Evolutionary conservation across 169 alveolate genomes (phyloP).

Genomic region (Eimeria zaria): DNA sequence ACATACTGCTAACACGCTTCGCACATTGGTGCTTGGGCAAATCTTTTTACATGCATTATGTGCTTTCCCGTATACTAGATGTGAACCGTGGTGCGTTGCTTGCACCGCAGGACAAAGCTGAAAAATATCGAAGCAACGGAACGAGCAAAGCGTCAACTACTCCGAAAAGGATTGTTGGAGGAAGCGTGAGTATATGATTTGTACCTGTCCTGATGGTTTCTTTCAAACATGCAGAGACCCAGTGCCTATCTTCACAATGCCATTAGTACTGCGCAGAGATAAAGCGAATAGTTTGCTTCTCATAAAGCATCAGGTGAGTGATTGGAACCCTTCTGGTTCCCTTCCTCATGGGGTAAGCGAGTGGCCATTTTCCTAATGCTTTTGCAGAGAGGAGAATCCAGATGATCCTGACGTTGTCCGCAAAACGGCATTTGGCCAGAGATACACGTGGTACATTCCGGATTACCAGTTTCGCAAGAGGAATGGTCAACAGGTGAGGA

Average conservation of each 20-base stretch:
- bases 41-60: neutral
- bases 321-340: neutral
- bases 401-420: constrained; percentile 82
- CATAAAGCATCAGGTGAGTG: neutral
- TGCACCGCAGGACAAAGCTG: constrained; percentile 79
- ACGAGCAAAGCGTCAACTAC: constrained; percentile 84
- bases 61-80: neutral
- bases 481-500: constrained; percentile 68
- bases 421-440: constrained; percentile 74
- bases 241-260: neutral
- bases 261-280: neutral
- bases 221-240: neutral
- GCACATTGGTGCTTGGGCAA: neutral
- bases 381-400: constrained; percentile 46
- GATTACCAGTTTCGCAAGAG: constrained; percentile 62
- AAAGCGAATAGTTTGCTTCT: neutral
- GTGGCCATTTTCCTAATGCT: neutral
- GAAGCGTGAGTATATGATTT: constrained; percentile 57
- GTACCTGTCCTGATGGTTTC: neutral
- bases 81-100: neutral
- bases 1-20: neutral
- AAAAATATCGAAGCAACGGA: constrained; percentile 87
- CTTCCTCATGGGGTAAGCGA: neutral
- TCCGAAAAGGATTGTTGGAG: constrained; percentile 80
- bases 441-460: constrained; percentile 81